Base-by-base conservation (phyloP, 306 rosid species). In the peach (Prunus persica) region DNA sequence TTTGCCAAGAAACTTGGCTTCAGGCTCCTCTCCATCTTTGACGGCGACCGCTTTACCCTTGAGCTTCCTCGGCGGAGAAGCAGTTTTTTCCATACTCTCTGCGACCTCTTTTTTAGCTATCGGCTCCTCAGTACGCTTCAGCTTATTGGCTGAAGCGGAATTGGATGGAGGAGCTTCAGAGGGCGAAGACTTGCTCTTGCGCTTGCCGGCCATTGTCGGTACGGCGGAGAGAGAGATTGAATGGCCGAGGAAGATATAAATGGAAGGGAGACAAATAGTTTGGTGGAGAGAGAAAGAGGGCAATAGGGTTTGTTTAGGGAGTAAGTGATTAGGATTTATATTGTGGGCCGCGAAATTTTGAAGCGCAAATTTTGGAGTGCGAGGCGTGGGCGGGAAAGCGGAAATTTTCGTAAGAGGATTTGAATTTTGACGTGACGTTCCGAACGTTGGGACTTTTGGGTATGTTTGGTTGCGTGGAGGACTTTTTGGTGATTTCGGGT, bases 1-100 rank as follows among this genome's bases (percentile, higher is more conserved):
- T 8, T 84, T 75, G 16, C 90, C 87, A 0, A 86, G 0, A 16
- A 91, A 91, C 55, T 8, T 76, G 0, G 87, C 67, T 1, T 56
- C 32, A 8, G 46, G 3, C 8, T 7, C 81, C 11, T 67, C 55
- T 46, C n/a, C 72, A 0, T 56, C 75, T 1, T 51, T 64, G 9
- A 67, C 41, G 20, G 27, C 49, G 9, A 25, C 57, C 1, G 2
- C 50, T 7, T 9, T 65, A 20, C 70, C 3, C 43, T 22, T 62
- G 3, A 27, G 22, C 24, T 15, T 55, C 68, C 66, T 57, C 24
- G 52, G 16, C 16, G 11, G 1, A 9, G 82, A 72, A 52, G 73
- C 22, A 72, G 25, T 0, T 63, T 27, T 30, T 8, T 30, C 46
- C 43, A 16, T 15, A 3, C 7, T 63, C 46, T 19, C 20, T 47